Evolutionary conservation across 352 stramenopile species (phyloP).

Genomic region (Pythium coloratum): DNA sequence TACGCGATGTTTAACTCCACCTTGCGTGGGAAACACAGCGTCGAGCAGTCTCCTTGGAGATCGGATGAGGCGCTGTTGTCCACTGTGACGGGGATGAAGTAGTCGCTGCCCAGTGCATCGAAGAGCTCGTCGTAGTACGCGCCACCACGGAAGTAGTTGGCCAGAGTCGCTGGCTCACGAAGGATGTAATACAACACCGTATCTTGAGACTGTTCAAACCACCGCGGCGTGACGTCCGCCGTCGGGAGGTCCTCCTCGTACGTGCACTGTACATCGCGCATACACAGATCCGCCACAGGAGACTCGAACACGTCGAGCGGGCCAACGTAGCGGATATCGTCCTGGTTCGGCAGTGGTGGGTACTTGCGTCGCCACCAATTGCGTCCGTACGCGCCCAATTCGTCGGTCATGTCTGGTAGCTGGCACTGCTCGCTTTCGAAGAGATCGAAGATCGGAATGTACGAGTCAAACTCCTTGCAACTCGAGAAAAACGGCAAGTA

Average conservation of each 20-base stretch:
- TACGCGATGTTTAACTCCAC: constrained; percentile 94
- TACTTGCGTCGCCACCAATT: constrained; percentile 78
- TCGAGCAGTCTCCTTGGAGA: constrained; percentile 88
- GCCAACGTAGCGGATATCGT: constrained; percentile 92
- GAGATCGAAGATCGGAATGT: constrained; percentile 92
- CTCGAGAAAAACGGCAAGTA: constrained; percentile 97
- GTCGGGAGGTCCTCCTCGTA: constrained; percentile 93
- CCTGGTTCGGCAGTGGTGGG: constrained; percentile 90
- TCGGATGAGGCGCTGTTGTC: constrained; percentile 76
- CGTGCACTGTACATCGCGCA: constrained; percentile 83
- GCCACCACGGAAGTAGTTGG: constrained; percentile 83
- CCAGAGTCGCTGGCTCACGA: constrained; percentile 88
- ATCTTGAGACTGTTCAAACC: constrained; percentile 93
- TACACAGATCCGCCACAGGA: constrained; percentile 92
- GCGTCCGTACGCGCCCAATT: constrained; percentile 57
- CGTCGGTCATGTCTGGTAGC: constrained; percentile 81
- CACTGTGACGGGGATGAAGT: constrained; percentile 94
- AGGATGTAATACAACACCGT: constrained; percentile 92
- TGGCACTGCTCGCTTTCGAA: constrained; percentile 91
- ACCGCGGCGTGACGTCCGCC: constrained; percentile 91
- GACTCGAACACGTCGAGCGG: constrained; percentile 86
- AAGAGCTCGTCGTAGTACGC: constrained; percentile 71
- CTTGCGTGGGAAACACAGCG: constrained; percentile 90
- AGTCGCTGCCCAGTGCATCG: constrained; percentile 71
- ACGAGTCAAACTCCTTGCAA: constrained; percentile 95